Evolutionary conservation across 2,329 filamentous ascomycete species (phyloP), one percentile per base, ranked within the genome.

Genomic region (Trichoderma sp.): DNA sequence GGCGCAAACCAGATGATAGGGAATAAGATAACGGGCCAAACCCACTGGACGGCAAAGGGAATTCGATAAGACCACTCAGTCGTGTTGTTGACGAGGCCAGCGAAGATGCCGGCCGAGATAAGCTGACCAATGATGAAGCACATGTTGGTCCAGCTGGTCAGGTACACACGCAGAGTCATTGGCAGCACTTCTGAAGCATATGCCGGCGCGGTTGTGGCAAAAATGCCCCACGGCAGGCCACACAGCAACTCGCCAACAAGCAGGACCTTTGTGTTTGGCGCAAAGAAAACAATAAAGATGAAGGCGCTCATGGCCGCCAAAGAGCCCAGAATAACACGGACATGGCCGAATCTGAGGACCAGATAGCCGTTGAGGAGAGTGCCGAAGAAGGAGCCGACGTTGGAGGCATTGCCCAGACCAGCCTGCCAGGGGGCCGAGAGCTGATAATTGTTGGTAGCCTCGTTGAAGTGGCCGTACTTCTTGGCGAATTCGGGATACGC

Each of bases 381-480:
- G 1, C 84, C 85, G 3, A 86, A 65, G 22, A 87, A 83, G 15
- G 80, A 78, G 4, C 84, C 84, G 9, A 82, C 78, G 17, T 78
- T 74, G 0, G 80, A 76, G 1, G 78, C 83, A 34, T 83, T 83
- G 29, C 76, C 76, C 0, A 87, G 73, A 0, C 79, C 83, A 3
- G 83, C 79, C 71, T 86, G 84, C 85, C 85, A 87, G 0, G 79
- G 71, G 0, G 82, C 80, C 0, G 80, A 76, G 29, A 87, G 75
- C 69, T 85, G 75, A 60, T 77, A 76, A 34, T 63, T 68, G 1
- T 34, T 53, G 6, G 68, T 57, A 6, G 42, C 63, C 32, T 71
- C 69, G 3, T 70, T 68, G 2, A 54, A 67, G 19, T 61, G 48
- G 19, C 65, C 65, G 22, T 67, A 67, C 34, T 67, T 67, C 25